A percentile compares a stretch with the other conserved stretches of the same genome.
phyloP scores from a whole-genome alignment of 1,284 basidiomycete genomes.

The Fistulinella cinereoalba region DNA sequence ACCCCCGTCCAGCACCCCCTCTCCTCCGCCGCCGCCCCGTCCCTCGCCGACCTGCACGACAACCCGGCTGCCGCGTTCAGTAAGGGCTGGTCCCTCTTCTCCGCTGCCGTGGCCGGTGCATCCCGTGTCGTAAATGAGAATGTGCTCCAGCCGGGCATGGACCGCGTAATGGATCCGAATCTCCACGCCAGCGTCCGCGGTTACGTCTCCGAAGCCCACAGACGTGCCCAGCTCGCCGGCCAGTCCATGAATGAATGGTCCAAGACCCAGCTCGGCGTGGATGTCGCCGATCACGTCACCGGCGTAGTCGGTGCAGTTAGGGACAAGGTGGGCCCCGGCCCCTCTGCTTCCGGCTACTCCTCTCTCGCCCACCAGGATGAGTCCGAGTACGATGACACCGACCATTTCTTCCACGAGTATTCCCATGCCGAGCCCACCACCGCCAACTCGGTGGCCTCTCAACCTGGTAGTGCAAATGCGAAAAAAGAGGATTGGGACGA shows the following conservation, averaged over 20 bases:
- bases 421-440: constrained; percentile 30
- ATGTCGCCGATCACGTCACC: constrained; percentile 70
- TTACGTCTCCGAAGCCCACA: constrained; percentile 67
- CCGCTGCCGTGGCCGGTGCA: constrained; percentile 70
- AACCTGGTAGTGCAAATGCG: constrained; percentile 24
- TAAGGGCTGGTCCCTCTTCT: constrained; percentile 85
- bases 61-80: constrained; percentile 74
- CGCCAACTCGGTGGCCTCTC: constrained; percentile 17
- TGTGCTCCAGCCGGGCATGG: constrained; percentile 80
- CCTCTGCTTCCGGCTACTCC: constrained; percentile 53
- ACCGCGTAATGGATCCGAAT: constrained; percentile 70
- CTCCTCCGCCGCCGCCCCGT: constrained; percentile 68
- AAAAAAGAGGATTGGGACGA: constrained; percentile 66
- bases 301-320: constrained; percentile 57
- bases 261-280: constrained; percentile 70
- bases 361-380: constrained; percentile 47
- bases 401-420: constrained; percentile 57
- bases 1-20: constrained; percentile 58
- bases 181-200: constrained; percentile 70
- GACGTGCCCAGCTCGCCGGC: constrained; percentile 55
- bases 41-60: constrained; percentile 71
- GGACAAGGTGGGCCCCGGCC: constrained; percentile 46
- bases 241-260: constrained; percentile 70
- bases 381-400: constrained; percentile 52
- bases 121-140: constrained; percentile 72